Percentiles rank a stretch among this genome's conserved stretches.
Evolutionary conservation across 2,329 filamentous ascomycete species (phyloP).

Genomic region (Furcasterigmium sp.): DNA sequence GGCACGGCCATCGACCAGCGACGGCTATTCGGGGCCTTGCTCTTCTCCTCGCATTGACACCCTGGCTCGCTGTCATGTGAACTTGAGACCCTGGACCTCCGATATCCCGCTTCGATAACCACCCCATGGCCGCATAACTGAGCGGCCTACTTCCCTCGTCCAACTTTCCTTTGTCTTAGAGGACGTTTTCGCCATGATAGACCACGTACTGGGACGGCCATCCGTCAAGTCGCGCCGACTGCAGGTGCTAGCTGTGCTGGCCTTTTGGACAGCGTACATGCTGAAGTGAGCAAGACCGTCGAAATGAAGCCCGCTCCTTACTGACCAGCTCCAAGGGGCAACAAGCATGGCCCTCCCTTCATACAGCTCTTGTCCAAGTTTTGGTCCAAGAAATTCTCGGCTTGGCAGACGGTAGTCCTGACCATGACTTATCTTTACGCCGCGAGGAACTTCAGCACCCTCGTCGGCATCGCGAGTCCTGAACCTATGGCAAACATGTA

Average conservation of each 20-base stretch:
- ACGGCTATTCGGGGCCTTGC: too few species aligned
- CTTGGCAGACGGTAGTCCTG: conserved; percentile 84
- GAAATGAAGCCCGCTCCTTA: neutral
- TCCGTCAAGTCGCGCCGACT: conserved; percentile 88
- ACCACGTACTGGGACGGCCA: conserved; percentile 87
- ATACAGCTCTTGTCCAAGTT: conserved; percentile 65
- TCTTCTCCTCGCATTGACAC: neutral
- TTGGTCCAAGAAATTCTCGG: conserved; percentile 66
- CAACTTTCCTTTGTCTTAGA: neutral
- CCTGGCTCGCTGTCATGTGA: neutral
- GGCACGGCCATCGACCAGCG: too few species aligned
- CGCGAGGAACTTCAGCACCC: conserved; percentile 86
- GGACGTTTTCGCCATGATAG: conserved; percentile 48
- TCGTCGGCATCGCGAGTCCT: conserved; percentile 84
- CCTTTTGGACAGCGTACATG: conserved; percentile 86
- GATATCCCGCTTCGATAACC: neutral
- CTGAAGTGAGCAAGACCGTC: conserved; percentile 48
- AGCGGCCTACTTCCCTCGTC: neutral
- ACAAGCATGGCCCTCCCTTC: conserved; percentile 81
- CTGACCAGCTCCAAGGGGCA: conserved; percentile 50
- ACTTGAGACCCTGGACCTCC: neutral
- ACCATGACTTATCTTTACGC: conserved; percentile 90
- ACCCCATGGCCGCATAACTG: neutral
- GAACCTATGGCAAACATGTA: conserved; percentile 95
- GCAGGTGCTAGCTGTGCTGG: conserved; percentile 85